These are phyloP conservation scores for Coemansia sp. DNA, from an alignment of 192 early-diverging fungal genomes.

Conservation along the genomic window DNA sequence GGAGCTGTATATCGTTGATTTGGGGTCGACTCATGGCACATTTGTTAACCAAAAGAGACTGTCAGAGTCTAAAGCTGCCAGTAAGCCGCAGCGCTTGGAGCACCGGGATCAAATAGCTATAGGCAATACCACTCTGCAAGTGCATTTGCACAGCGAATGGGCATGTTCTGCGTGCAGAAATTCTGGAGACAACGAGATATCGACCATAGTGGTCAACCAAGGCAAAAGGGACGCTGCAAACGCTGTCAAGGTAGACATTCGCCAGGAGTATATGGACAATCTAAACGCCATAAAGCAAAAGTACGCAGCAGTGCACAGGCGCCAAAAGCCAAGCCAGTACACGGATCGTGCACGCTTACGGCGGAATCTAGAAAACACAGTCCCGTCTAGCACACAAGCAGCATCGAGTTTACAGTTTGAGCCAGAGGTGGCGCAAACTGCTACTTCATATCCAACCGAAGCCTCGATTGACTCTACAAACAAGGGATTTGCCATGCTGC, in stretches of 20 bases:
- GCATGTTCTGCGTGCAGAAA: slow-evolving; percentile 63
- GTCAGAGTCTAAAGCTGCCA: slow-evolving; percentile 61
- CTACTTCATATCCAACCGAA: not conserved
- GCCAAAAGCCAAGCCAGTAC: slow-evolving; percentile 12
- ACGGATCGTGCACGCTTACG: slow-evolving; percentile 25
- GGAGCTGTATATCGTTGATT: slow-evolving; percentile 58
- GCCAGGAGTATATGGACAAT: slow-evolving; percentile 19
- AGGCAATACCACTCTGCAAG: slow-evolving; percentile 59
- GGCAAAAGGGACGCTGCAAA: no score
- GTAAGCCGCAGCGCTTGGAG: slow-evolving; percentile 55
- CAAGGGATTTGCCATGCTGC: slow-evolving; percentile 31
- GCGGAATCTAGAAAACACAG: slow-evolving; percentile 10
- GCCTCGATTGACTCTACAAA: slow-evolving; percentile 18
- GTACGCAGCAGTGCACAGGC: slow-evolving; percentile 1
- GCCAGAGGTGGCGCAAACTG: not conserved
- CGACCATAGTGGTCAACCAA: not conserved
- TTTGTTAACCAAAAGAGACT: slow-evolving; percentile 66
- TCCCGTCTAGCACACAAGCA: no score
- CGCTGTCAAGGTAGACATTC: not conserved
- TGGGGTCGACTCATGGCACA: slow-evolving; percentile 75
- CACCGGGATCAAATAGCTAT: slow-evolving; percentile 60
- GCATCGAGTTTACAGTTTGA: no score
- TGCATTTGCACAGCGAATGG: slow-evolving; percentile 64
- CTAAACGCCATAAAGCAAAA: slow-evolving; percentile 26
- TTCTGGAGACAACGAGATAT: slow-evolving; percentile 55